Conservation (phyloP, 345 rosid genomes). For the Turritis glabra region DNA sequence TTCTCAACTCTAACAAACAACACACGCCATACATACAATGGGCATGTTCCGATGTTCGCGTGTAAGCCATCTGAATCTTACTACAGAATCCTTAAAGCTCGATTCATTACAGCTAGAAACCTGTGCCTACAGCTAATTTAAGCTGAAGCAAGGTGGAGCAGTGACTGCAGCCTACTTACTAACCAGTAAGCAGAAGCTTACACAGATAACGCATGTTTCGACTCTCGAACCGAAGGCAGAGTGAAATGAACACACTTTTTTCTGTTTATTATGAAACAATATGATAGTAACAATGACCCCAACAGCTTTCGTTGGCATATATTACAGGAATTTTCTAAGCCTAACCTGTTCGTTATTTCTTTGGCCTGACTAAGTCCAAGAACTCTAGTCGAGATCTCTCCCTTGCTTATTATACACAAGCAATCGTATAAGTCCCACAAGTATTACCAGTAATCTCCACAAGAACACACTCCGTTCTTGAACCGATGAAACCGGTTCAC, state of each 20-base stretch:
- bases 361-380: constrained; percentile 13
- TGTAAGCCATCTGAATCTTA: too few relatives aligned
- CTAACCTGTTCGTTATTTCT: constrained; percentile 17
- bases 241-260: not conserved
- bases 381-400: constrained; percentile 19
- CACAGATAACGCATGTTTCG: not conserved
- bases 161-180: too few relatives aligned
- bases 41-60: too few relatives aligned
- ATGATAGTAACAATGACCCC: constrained; percentile 30
- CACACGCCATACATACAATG: too few relatives aligned
- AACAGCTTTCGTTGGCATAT: constrained; percentile 23
- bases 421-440: constrained; percentile 22
- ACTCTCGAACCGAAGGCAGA: not conserved
- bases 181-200: too few relatives aligned
- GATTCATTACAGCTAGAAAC: too few relatives aligned
- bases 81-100: too few relatives aligned
- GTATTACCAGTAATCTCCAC: constrained; percentile 79
- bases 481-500: constrained; percentile 90
- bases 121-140: too few relatives aligned
- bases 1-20: too few relatives aligned
- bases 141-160: too few relatives aligned
- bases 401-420: constrained; percentile 33
- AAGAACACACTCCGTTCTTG: constrained; percentile 74
- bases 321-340: constrained; percentile 15
- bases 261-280: not conserved